A percentile compares a stretch with the other conserved stretches of the same genome.
These are phyloP conservation scores for Gymnopilus dilepis DNA, from an alignment of 768 basidiomycete genomes.

Conservation along the genomic window DNA sequence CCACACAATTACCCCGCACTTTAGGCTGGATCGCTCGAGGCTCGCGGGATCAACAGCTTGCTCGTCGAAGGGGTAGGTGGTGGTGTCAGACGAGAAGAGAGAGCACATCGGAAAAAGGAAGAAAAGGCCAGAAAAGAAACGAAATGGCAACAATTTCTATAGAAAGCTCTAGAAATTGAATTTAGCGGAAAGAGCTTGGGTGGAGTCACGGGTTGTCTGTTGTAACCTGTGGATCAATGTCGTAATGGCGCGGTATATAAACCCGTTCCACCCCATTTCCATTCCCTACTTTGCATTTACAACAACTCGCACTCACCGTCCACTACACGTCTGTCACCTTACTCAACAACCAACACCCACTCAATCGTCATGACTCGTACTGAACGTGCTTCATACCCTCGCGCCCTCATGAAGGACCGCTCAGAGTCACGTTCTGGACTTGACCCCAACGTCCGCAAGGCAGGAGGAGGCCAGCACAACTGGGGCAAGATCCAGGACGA, in stretches of 20 bases:
- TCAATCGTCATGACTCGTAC: constrained; percentile 74
- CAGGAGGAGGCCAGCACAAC: constrained; percentile 82
- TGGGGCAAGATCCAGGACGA: constrained; percentile 82
- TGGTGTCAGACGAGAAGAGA: background rate
- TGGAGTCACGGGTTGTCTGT: constrained; percentile 23
- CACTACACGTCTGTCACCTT: background rate
- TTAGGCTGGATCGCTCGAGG: constrained; percentile 6
- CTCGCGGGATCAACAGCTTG: constrained; percentile 8
- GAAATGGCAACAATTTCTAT: constrained; percentile 8
- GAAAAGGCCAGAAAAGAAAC: constrained; percentile 7
- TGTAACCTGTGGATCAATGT: constrained; percentile 24
- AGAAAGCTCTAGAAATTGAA: constrained; percentile 28
- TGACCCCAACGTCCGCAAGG: constrained; percentile 74
- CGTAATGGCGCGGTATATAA: constrained; percentile 30
- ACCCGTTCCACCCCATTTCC: constrained; percentile 17
- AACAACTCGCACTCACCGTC: constrained; percentile 5
- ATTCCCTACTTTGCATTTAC: constrained; percentile 9
- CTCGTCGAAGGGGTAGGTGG: background rate
- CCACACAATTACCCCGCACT: constrained; percentile 3
- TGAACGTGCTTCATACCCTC: constrained; percentile 70
- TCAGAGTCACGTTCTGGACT: constrained; percentile 80
- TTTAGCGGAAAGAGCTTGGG: constrained; percentile 12
- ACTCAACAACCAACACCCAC: constrained; percentile 15
- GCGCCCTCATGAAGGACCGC: constrained; percentile 77
- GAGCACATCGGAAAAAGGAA: background rate